phyloP scores from a whole-genome alignment of 176 grass and related monocot genomes.

The Carex scoparia region DNA sequence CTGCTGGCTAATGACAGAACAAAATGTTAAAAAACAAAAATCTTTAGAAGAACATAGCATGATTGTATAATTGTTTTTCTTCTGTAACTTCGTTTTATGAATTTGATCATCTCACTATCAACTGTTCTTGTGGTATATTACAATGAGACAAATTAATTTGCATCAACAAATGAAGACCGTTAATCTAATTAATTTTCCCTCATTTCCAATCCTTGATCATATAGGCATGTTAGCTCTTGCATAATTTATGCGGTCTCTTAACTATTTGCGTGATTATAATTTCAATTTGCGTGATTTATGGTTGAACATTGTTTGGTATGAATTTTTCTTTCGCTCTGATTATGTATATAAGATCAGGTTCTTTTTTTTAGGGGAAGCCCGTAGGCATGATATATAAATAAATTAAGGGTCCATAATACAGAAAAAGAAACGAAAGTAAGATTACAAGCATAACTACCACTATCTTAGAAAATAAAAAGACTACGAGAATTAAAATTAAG shows the following conservation, averaged over 20 bases:
- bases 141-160: neutral
- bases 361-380: no score
- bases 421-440: no score
- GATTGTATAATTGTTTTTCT: neutral
- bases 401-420: no score
- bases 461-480: no score
- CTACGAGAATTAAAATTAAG: no score
- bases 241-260: neutral
- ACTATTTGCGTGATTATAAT: neutral
- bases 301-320: neutral
- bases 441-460: no score
- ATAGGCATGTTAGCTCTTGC: neutral
- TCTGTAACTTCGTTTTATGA: neutral
- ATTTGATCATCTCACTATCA: neutral
- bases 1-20: neutral
- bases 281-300: neutral
- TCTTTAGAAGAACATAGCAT: neutral
- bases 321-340: neutral
- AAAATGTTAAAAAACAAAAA: neutral
- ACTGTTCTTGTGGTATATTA: neutral
- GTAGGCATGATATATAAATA: no score
- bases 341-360: neutral
- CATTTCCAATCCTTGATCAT: neutral
- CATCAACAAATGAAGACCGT: neutral
- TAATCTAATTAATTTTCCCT: slow-evolving; percentile 1